These are phyloP conservation scores for Alternaria arbusti DNA, from an alignment of 2,329 filamentous ascomycete species.

Conservation along the genomic window DNA sequence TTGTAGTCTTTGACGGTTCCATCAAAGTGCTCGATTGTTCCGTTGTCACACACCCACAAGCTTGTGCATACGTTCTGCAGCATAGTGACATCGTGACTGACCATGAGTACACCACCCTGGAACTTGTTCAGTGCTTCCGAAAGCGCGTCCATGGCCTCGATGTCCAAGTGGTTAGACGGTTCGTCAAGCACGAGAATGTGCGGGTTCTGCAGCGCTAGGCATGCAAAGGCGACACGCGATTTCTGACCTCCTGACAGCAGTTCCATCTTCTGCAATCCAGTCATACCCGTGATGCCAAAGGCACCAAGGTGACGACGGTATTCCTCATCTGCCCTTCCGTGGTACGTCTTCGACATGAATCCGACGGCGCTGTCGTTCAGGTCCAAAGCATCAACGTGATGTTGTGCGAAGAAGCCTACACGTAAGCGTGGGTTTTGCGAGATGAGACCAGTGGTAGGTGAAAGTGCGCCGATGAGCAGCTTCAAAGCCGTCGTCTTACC, in stretches of 20 bases:
- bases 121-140: slow-evolving; percentile 83
- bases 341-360: slow-evolving; percentile 94
- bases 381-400: slow-evolving; percentile 96
- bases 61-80: slow-evolving; percentile 93
- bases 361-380: slow-evolving; percentile 86
- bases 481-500: slow-evolving; percentile 99
- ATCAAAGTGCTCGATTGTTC: slow-evolving; percentile 93
- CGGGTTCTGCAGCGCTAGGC: slow-evolving; percentile 87
- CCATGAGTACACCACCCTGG: slow-evolving; percentile 95
- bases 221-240: slow-evolving; percentile 98
- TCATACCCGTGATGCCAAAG: slow-evolving; percentile 86
- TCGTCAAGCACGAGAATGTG: slow-evolving; percentile 98
- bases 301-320: slow-evolving; percentile 95
- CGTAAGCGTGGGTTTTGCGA: slow-evolving; percentile 87
- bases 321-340: slow-evolving; percentile 91
- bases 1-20: slow-evolving; percentile 97
- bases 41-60: slow-evolving; percentile 95
- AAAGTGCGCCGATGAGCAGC: slow-evolving; percentile 87
- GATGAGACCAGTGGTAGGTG: slow-evolving; percentile 79
- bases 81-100: slow-evolving; percentile 99
- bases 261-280: slow-evolving; percentile 94
- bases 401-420: slow-evolving; percentile 96
- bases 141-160: slow-evolving; percentile 97
- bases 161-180: slow-evolving; percentile 97
- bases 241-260: slow-evolving; percentile 96